These are phyloP conservation scores for Aureobasidium sp. DNA, from an alignment of 2,329 filamentous ascomycete genomes.

Conservation along the genomic window DNA sequence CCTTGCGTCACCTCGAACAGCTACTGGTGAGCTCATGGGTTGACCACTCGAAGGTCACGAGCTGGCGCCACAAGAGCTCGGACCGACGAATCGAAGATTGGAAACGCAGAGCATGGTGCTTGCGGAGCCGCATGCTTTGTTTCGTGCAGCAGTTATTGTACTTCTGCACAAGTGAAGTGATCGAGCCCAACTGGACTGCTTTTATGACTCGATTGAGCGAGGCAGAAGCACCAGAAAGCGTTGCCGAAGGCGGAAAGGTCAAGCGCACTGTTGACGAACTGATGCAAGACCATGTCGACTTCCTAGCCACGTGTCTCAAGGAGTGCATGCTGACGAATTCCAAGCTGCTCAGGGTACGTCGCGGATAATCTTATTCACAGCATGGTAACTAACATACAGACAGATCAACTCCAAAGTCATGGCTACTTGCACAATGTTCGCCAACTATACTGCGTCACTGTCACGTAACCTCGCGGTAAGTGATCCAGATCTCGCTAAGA, in stretches of 20 bases:
- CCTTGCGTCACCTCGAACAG: conserved; percentile 79
- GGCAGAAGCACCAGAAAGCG: conserved; percentile 41
- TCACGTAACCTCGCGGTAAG: conserved; percentile 75
- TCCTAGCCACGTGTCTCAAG: conserved; percentile 93
- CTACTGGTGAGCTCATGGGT: conserved; percentile 84
- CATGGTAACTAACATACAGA: not conserved
- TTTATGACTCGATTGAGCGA: conserved; percentile 76
- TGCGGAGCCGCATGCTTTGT: conserved; percentile 88
- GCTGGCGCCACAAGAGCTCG: conserved; percentile 69
- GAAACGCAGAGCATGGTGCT: conserved; percentile 87
- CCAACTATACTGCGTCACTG: conserved; percentile 78
- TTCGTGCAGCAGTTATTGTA: conserved; percentile 96
- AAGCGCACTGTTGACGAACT: conserved; percentile 86
- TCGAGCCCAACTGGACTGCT: conserved; percentile 93
- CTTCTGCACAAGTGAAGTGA: conserved; percentile 94
- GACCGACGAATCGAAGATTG: conserved; percentile 72
- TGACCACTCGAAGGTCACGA: conserved; percentile 70
- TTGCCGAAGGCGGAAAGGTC: conserved; percentile 35
- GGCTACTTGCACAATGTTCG: conserved; percentile 91
- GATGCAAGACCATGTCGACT: conserved; percentile 99
- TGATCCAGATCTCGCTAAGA: conserved; percentile 65
- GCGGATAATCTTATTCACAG: not conserved
- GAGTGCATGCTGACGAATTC: conserved; percentile 99
- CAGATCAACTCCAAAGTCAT: conserved; percentile 97
- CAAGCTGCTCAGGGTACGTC: conserved; percentile 74